Conservation (phyloP, 352 stramenopile genomes). For the Phytophthora pisi region DNA sequence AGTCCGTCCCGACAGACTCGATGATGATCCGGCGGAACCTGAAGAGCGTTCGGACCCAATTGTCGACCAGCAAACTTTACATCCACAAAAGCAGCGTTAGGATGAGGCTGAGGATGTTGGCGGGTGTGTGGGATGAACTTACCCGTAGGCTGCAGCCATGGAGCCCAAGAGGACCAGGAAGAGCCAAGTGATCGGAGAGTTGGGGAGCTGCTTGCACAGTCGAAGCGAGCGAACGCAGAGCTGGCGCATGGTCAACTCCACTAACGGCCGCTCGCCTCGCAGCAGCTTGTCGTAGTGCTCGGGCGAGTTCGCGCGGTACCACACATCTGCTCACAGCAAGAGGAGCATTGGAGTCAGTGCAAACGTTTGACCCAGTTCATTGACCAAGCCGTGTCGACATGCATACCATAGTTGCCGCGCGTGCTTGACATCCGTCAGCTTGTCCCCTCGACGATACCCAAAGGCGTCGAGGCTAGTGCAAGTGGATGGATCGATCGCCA, state of each 20-base stretch:
- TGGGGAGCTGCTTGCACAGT: constrained; percentile 81
- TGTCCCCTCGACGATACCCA: background rate
- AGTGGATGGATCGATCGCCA: background rate
- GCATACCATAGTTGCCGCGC: constrained; percentile 33
- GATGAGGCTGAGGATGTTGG: background rate
- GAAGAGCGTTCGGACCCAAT: constrained; percentile 74
- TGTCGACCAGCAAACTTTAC: constrained; percentile 71
- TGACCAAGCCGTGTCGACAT: background rate
- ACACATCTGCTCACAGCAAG: constrained; percentile 51
- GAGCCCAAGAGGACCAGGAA: constrained; percentile 71
- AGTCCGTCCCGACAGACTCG: constrained; percentile 63
- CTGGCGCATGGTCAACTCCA: constrained; percentile 67
- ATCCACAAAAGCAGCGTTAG: background rate
- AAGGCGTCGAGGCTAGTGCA: background rate
- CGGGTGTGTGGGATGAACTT: constrained; percentile 2
- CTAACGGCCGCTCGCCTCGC: constrained; percentile 60
- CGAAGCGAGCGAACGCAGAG: constrained; percentile 70
- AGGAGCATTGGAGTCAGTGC: background rate
- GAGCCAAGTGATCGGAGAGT: constrained; percentile 86
- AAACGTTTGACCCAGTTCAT: background rate
- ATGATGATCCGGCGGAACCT: constrained; percentile 60
- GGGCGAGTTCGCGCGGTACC: constrained; percentile 68
- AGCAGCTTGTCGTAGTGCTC: constrained; percentile 78
- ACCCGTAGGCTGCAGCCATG: constrained; percentile 74
- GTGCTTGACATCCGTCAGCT: constrained; percentile 13